Evolutionary conservation across 2,329 filamentous ascomycete genomes (phyloP), one percentile per base, ranked within the genome.

Genomic region (Phialocephala subalpina): DNA sequence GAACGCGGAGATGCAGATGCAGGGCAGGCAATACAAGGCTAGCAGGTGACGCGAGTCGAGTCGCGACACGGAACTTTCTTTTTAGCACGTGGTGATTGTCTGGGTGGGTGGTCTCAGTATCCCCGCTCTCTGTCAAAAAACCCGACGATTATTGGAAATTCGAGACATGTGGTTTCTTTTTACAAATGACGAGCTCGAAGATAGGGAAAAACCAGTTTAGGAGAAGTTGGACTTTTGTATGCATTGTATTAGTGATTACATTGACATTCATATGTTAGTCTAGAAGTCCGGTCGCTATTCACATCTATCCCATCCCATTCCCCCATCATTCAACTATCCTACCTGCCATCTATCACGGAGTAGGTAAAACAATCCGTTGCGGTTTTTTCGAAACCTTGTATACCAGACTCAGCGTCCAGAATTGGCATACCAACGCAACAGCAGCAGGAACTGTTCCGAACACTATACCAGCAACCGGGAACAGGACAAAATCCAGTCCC

Each of bases 351-450:
- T 12, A 53, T 22, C 25, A 53, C 9, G 60, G 52, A 22, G 53
- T 35, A 12, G 33, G 38, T 47, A 40, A 25, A 16, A 55, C 60
- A 25, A 29, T 36, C n/a, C 45, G 5, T n/a, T 25, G 45, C 18
- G 72, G 87, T 85, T 92, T 93, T 78, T 89, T 87, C 80, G 89
- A 92, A 73, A 93, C 90, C 0, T 87, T 86, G 77, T 93, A 93
- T 12, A 90, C 87, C 70, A 93, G 76, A 63, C 90, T 83, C 38
- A 89, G 80, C 0, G 88, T 91, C 85, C 89, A 92, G 73, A 92
- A 87, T 75, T 93, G 90, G 73, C 83, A 86, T 62, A 92, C 78
- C 69, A 90, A 86, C 1, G 90, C 90, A 69, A 92, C 88, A 4
- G 88, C 82, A 52, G 87, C 87, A 0, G 90, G 90, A 20, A 92